Conservation (phyloP, 805 yeast genomes). For the Pichia cabralensis region DNA sequence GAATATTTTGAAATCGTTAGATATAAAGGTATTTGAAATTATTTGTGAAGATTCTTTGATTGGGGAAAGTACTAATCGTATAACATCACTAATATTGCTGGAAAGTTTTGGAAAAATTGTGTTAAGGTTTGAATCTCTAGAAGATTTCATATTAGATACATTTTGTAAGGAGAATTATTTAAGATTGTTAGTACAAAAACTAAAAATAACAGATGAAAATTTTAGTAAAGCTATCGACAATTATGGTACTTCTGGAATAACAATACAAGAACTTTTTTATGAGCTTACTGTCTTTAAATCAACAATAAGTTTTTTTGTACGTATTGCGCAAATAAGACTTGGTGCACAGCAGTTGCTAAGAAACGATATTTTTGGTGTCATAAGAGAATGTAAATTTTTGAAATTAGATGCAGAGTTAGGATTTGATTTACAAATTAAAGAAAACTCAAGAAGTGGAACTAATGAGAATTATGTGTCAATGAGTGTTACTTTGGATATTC, state of each 20-base stretch:
- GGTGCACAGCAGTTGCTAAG: constrained; percentile 77
- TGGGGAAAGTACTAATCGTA: constrained; percentile 68
- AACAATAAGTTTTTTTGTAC: constrained; percentile 53
- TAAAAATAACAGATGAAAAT: constrained; percentile 61
- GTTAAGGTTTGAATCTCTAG: constrained; percentile 44
- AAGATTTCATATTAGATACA: constrained; percentile 47
- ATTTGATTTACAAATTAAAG: constrained; percentile 27
- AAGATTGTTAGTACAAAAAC: constrained; percentile 51
- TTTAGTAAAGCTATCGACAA: constrained; percentile 28
- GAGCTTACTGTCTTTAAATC: constrained; percentile 74
- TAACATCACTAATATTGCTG: constrained; percentile 66
- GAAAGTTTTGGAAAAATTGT: constrained; percentile 41
- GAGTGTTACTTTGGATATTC: constrained; percentile 43
- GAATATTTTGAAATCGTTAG: constrained; percentile 50
- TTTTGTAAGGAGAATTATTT: constrained; percentile 60
- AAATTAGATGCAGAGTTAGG: constrained; percentile 75
- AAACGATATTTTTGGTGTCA: constrained; percentile 56
- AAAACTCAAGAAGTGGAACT: too few species aligned
- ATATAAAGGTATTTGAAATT: constrained; percentile 45
- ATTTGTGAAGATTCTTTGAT: constrained; percentile 71
- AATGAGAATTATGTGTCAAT: constrained; percentile 28
- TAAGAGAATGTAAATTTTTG: constrained; percentile 48
- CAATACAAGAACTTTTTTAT: constrained; percentile 48
- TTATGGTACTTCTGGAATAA: constrained; percentile 25
- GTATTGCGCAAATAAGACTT: constrained; percentile 63